Evolutionary conservation across 768 basidiomycete genomes (phyloP).

Genomic region (Russula olivacea): DNA sequence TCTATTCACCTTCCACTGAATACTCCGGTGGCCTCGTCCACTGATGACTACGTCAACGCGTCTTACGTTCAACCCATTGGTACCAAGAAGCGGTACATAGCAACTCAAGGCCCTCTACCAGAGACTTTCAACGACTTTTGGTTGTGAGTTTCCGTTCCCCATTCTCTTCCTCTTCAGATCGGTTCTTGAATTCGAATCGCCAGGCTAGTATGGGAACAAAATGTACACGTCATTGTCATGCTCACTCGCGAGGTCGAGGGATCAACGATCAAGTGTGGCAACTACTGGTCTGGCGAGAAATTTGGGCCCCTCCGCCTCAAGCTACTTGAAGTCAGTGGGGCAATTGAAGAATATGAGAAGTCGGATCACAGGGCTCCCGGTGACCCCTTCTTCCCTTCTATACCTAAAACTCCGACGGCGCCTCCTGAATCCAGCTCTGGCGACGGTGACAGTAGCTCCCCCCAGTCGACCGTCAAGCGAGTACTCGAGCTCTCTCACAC

Average conservation of each 20-base stretch:
- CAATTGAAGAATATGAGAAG: conserved; percentile 33
- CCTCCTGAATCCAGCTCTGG: not conserved
- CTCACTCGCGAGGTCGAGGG: conserved; percentile 90
- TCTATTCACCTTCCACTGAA: conserved; percentile 15
- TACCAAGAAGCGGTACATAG: conserved; percentile 81
- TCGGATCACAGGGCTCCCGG: conserved; percentile 25
- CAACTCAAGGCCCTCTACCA: conserved; percentile 90
- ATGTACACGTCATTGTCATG: conserved; percentile 94
- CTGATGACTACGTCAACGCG: conserved; percentile 92
- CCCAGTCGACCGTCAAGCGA: conserved; percentile 44
- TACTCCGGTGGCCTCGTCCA: conserved; percentile 26
- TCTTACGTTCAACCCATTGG: conserved; percentile 86
- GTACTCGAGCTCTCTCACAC: conserved; percentile 64
- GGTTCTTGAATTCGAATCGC: not conserved
- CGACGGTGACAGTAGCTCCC: conserved; percentile 25
- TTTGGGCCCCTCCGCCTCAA: conserved; percentile 71
- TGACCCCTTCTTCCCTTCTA: conserved; percentile 34
- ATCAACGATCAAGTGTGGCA: conserved; percentile 81
- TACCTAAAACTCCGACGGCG: conserved; percentile 3
- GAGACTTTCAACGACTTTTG: conserved; percentile 91
- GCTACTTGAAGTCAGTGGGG: conserved; percentile 44
- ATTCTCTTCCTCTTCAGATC: too few relatives aligned
- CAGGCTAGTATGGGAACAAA: conserved; percentile 90
- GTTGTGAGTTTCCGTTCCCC: conserved; percentile 56
- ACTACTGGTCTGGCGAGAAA: conserved; percentile 70